A percentile compares a stretch with the other conserved stretches of the same genome.
Evolutionary conservation across 2,329 filamentous ascomycete genomes (phyloP).

Genomic region (Pseudocercospora vitis): DNA sequence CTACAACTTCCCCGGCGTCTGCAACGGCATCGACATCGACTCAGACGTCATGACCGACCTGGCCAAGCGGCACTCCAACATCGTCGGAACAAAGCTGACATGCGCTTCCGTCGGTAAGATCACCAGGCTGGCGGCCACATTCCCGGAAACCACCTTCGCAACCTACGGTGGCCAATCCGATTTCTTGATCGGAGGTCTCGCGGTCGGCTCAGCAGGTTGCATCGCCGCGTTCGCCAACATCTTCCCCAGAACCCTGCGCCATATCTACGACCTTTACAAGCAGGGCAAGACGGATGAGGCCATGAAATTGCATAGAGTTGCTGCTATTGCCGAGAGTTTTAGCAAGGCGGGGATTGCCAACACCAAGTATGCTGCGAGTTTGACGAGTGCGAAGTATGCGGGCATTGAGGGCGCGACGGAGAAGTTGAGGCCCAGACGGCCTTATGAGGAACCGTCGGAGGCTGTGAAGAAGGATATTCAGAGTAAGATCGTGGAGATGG

Average conservation of each 20-base stretch:
- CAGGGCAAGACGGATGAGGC: constrained; percentile 58
- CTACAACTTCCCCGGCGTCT: constrained; percentile 71
- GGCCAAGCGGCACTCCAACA: constrained; percentile 57
- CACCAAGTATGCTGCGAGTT: constrained; percentile 63
- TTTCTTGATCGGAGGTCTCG: constrained; percentile 61
- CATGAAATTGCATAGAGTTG: constrained; percentile 57
- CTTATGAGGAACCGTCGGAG: constrained; percentile 56
- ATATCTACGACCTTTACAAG: constrained; percentile 59
- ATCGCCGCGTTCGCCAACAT: constrained; percentile 60
- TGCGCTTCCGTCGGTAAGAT: constrained; percentile 75
- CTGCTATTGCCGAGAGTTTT: constrained; percentile 62
- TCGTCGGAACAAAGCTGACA: constrained; percentile 70
- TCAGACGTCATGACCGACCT: constrained; percentile 63
- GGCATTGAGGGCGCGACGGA: constrained; percentile 61
- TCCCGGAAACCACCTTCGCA: constrained; percentile 59
- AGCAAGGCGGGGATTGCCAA: constrained; percentile 65
- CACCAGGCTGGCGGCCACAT: constrained; percentile 57
- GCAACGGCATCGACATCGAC: constrained; percentile 66
- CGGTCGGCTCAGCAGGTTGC: constrained; percentile 55
- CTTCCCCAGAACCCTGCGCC: constrained; percentile 53
- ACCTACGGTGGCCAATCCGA: constrained; percentile 73
- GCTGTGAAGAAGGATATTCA: constrained; percentile 47
- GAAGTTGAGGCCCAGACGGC: constrained; percentile 59
- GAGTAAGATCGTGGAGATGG: constrained; percentile 44
- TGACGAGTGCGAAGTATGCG: constrained; percentile 59